Evolutionary conservation across 495 filamentous ascomycete species (phyloP).

Genomic region (Daldinia grandis): DNA sequence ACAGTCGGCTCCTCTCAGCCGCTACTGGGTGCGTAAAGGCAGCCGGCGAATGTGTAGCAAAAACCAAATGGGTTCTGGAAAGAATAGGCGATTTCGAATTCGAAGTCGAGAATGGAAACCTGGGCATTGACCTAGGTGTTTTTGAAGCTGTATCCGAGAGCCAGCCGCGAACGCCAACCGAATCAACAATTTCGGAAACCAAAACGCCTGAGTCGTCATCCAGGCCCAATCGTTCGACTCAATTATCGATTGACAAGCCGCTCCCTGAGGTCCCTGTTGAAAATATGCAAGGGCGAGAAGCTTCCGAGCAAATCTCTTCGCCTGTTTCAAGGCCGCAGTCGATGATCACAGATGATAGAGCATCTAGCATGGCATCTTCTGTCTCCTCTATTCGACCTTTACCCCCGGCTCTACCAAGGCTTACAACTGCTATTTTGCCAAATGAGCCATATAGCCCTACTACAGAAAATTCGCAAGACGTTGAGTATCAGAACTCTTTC

Average conservation of each 20-base stretch:
- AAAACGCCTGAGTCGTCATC: slow-evolving; percentile 44
- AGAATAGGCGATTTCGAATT: slow-evolving; percentile 94
- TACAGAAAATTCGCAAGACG: slow-evolving; percentile 51
- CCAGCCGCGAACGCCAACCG: slow-evolving; percentile 52
- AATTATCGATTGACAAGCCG: slow-evolving; percentile 42
- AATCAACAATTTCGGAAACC: slow-evolving; percentile 45
- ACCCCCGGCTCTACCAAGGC: slow-evolving; percentile 57
- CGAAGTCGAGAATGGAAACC: slow-evolving; percentile 58
- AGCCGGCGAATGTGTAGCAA: slow-evolving; percentile 88
- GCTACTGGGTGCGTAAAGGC: slow-evolving; percentile 90
- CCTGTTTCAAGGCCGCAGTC: slow-evolving; percentile 52
- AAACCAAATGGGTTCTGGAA: slow-evolving; percentile 85
- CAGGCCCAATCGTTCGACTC: slow-evolving; percentile 24
- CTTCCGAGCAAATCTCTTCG: slow-evolving; percentile 46
- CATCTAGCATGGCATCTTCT: slow-evolving; percentile 49
- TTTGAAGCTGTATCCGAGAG: slow-evolving; percentile 47
- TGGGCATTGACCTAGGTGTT: slow-evolving; percentile 58
- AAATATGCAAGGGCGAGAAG: slow-evolving; percentile 51
- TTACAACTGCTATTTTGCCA: slow-evolving; percentile 55
- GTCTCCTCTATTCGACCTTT: slow-evolving; percentile 53
- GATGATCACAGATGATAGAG: slow-evolving; percentile 45
- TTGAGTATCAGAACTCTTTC: slow-evolving; percentile 57
- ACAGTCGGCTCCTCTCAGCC: slow-evolving; percentile 76
- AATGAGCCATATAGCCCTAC: slow-evolving; percentile 58
- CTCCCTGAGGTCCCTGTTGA: slow-evolving; percentile 50